Evolutionary conservation across 1,284 basidiomycete genomes (phyloP).

Genomic region (Boletus smithii): DNA sequence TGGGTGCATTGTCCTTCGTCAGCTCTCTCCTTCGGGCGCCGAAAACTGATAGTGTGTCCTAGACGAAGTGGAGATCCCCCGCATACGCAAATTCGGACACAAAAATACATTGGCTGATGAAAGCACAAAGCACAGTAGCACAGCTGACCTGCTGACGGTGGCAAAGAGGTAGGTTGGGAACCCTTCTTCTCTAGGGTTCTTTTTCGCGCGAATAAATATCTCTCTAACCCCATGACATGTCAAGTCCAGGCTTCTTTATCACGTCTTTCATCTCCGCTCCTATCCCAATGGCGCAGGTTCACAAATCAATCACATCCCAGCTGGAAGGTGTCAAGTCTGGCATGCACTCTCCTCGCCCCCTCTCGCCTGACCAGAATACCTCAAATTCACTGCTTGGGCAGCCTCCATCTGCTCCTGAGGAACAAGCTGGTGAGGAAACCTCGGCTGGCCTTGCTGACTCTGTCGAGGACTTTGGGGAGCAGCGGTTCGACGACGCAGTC

Average conservation of each 20-base stretch:
- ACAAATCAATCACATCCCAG: slow-evolving; percentile 19
- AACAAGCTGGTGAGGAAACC: slow-evolving; percentile 12
- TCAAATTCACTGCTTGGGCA: slow-evolving; percentile 41
- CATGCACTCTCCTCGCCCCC: slow-evolving; percentile 31
- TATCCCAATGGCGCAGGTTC: slow-evolving; percentile 27
- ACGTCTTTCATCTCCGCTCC: slow-evolving; percentile 30
- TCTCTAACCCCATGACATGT: slow-evolving; percentile 26
- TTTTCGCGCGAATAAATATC: slow-evolving; percentile 15
- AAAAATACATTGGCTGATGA: slow-evolving; percentile 15
- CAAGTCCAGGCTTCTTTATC: slow-evolving; percentile 36
- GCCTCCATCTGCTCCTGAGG: slow-evolving; percentile 29
- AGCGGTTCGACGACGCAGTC: slow-evolving; percentile 26
- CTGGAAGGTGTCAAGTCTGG: slow-evolving; percentile 9
- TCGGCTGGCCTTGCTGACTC: neutral
- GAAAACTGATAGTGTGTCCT: slow-evolving; percentile 5
- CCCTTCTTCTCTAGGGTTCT: slow-evolving; percentile 11
- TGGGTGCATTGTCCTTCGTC: slow-evolving; percentile 36
- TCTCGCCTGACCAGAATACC: slow-evolving; percentile 30
- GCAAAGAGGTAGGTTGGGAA: slow-evolving; percentile 25
- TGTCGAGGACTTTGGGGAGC: slow-evolving; percentile 8
- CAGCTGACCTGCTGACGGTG: slow-evolving; percentile 14
- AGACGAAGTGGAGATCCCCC: slow-evolving; percentile 34
- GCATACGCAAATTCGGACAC: slow-evolving; percentile 28
- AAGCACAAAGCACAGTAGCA: slow-evolving; percentile 1
- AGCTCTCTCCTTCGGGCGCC: neutral